Conservation (phyloP, 2,329 filamentous ascomycete species). For the Didymella lethalis region DNA sequence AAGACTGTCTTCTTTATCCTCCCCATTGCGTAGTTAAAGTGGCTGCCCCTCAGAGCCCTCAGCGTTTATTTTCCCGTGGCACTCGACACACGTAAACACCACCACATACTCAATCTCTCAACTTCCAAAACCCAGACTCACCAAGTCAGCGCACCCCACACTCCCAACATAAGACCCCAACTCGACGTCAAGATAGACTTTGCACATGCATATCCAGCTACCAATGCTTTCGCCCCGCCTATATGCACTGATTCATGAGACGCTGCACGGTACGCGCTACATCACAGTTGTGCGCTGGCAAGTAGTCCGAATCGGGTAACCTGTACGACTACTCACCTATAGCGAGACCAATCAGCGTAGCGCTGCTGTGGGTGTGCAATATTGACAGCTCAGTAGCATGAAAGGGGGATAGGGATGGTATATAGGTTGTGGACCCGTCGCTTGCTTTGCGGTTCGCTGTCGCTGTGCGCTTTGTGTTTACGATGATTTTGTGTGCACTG, state of each 20-base stretch:
- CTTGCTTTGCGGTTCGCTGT: background rate
- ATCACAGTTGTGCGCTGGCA: conserved; percentile 19
- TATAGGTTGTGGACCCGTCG: background rate
- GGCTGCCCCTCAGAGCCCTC: no score
- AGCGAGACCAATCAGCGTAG: conserved; percentile 3
- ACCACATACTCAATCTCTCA: background rate
- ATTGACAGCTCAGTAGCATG: conserved; percentile 1
- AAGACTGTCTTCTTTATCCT: no score
- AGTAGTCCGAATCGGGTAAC: conserved; percentile 12
- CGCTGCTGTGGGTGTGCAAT: background rate
- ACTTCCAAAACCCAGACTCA: no score
- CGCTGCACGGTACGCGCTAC: conserved; percentile 3
- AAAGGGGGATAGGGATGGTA: background rate
- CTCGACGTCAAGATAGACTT: conserved; percentile 7
- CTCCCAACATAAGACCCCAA: background rate
- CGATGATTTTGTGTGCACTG: background rate
- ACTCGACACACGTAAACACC: background rate
- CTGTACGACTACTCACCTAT: conserved; percentile 13
- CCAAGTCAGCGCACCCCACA: background rate
- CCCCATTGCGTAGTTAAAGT: no score
- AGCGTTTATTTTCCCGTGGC: no score
- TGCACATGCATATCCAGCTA: background rate
- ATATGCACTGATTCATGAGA: background rate
- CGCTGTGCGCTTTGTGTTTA: background rate
- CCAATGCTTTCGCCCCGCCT: background rate